A percentile compares a stretch with the other conserved stretches of the same genome.
These are phyloP conservation scores for Gleditsia sinensis DNA, from an alignment of 306 rosid genomes.

Conservation along the genomic window DNA sequence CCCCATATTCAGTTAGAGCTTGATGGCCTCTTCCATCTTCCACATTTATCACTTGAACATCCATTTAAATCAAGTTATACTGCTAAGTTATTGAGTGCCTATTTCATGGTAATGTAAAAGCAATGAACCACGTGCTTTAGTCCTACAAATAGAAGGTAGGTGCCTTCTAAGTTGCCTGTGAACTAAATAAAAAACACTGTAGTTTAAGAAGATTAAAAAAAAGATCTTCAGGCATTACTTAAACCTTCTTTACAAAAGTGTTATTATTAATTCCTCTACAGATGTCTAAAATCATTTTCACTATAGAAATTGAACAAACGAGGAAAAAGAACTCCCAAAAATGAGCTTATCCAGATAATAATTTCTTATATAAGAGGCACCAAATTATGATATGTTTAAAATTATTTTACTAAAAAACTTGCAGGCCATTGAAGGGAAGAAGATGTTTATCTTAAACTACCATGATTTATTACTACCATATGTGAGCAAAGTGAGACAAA, in stretches of 20 bases:
- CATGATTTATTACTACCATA: conserved; percentile 54
- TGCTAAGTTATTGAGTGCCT: conserved; percentile 27
- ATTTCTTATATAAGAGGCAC: too few relatives aligned
- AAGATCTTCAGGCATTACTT: neutral
- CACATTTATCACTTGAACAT: conserved; percentile 67
- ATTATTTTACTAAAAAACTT: conserved; percentile 36
- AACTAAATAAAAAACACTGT: conserved; percentile 29
- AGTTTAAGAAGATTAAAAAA: conserved; percentile 10
- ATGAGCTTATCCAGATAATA: too few relatives aligned
- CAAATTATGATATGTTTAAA: neutral
- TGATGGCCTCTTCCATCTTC: conserved; percentile 62
- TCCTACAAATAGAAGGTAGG: conserved; percentile 35
- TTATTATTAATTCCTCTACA: too few relatives aligned
- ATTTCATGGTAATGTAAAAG: conserved; percentile 32
- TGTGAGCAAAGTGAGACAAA: conserved; percentile 45
- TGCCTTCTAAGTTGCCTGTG: conserved; percentile 27
- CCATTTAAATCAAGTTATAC: conserved; percentile 55
- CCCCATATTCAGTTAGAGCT: conserved; percentile 48
- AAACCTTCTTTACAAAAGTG: too few relatives aligned
- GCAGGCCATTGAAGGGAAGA: too few relatives aligned
- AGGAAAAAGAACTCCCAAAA: too few relatives aligned
- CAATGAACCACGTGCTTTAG: conserved; percentile 35
- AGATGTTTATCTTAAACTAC: conserved; percentile 56
- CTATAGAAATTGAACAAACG: too few relatives aligned
- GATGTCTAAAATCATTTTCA: too few relatives aligned